phyloP scores from a whole-genome alignment of 108 stramenopile genomes.

The Cylindrotheca fusiformis region DNA sequence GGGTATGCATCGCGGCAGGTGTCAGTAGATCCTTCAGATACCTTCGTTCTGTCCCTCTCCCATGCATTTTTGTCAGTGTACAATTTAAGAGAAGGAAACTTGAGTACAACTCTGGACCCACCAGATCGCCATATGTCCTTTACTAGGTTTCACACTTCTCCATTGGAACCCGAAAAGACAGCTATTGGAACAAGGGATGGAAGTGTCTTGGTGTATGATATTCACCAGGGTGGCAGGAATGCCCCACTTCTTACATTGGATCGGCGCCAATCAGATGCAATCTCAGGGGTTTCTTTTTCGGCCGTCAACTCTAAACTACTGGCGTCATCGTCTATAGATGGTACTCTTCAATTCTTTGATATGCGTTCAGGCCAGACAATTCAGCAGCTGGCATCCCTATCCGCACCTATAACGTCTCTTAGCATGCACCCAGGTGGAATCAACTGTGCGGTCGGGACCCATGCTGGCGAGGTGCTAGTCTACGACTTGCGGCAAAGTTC shows the following conservation, averaged over 20 bases:
- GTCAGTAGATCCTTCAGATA: slow-evolving; percentile 42
- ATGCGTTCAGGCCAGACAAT: slow-evolving; percentile 9
- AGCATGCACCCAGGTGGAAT: slow-evolving; percentile 26
- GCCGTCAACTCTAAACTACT: slow-evolving; percentile 21
- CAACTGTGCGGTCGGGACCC: slow-evolving; percentile 37
- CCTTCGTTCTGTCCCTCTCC: slow-evolving; percentile 28
- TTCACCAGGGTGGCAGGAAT: background rate
- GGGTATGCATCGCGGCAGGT: slow-evolving; percentile 18
- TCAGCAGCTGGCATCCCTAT: slow-evolving; percentile 6
- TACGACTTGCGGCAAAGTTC: slow-evolving; percentile 29
- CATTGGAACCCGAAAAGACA: slow-evolving; percentile 14
- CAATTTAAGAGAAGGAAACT: slow-evolving; percentile 31
- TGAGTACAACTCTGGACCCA: slow-evolving; percentile 1
- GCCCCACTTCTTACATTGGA: slow-evolving; percentile 11
- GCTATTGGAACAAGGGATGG: slow-evolving; percentile 39
- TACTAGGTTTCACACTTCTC: slow-evolving; percentile 15
- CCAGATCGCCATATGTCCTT: background rate
- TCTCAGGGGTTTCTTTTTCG: slow-evolving; percentile 42
- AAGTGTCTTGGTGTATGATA: slow-evolving; percentile 26
- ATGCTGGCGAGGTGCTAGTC: slow-evolving; percentile 22
- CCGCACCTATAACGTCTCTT: slow-evolving; percentile 12
- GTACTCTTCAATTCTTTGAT: slow-evolving; percentile 30
- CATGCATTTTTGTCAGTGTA: slow-evolving; percentile 11
- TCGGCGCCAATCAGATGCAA: slow-evolving; percentile 13
- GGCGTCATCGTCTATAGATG: slow-evolving; percentile 27